A percentile compares a stretch with the other conserved stretches of the same genome.
These are phyloP conservation scores for Wickerhamiella spandovensis DNA, from an alignment of 805 yeast species.

Conservation along the genomic window DNA sequence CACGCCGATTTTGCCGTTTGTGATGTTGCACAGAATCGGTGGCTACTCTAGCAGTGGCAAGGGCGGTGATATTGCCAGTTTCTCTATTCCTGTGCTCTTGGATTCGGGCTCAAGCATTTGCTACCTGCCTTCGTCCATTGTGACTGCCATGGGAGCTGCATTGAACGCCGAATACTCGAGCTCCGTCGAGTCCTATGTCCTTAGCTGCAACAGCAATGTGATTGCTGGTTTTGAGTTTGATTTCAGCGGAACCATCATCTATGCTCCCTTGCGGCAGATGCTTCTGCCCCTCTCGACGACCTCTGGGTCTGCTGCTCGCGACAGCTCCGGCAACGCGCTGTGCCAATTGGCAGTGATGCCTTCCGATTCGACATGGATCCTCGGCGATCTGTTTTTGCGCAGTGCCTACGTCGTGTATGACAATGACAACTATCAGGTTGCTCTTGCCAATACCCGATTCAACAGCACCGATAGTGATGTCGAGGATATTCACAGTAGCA, in stretches of 20 bases:
- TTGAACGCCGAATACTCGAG: slow-evolving; percentile 28
- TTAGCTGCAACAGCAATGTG: slow-evolving; percentile 36
- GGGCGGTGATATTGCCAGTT: slow-evolving; percentile 9
- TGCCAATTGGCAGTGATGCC: slow-evolving; percentile 20
- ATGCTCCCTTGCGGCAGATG: slow-evolving; percentile 30
- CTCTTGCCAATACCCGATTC: slow-evolving; percentile 37
- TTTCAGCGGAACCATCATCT: slow-evolving; percentile 39
- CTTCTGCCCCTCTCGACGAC: slow-evolving; percentile 21
- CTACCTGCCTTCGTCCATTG: slow-evolving; percentile 28
- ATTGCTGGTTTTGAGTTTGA: slow-evolving; percentile 28
- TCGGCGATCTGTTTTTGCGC: slow-evolving; percentile 57
- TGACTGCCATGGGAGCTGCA: slow-evolving; percentile 20
- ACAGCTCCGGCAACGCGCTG: slow-evolving; percentile 12
- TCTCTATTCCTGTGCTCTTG: slow-evolving; percentile 26
- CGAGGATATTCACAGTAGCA: slow-evolving; percentile 19
- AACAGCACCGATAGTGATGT: slow-evolving; percentile 17
- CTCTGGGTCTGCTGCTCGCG: slow-evolving; percentile 9
- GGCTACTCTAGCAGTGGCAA: slow-evolving; percentile 3
- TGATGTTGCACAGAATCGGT: slow-evolving; percentile 10
- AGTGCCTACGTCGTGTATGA: slow-evolving; percentile 60
- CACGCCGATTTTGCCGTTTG: slow-evolving; percentile 26
- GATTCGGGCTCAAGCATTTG: slow-evolving; percentile 39
- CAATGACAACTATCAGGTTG: slow-evolving; percentile 41
- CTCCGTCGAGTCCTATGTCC: slow-evolving; percentile 25
- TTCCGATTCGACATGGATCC: slow-evolving; percentile 24